Base-by-base conservation (phyloP, 306 rosid genomes). In the Trichosanthes truncata region DNA sequence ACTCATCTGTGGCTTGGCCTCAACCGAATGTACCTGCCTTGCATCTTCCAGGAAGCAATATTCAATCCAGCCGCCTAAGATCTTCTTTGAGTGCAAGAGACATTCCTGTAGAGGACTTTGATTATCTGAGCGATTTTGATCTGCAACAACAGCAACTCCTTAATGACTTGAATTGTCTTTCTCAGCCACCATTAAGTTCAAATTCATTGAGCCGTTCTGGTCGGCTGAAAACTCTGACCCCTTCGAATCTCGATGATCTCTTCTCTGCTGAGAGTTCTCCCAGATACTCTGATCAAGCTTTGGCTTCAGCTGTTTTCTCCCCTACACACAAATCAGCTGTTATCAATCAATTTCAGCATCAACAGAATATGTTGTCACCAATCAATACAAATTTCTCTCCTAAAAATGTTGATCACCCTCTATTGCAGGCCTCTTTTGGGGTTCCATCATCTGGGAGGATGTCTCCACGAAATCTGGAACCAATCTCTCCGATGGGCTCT, bases 251-350 rank as follows among this genome's bases (percentile, higher is more conserved):
- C 15, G 97, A 94, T 51, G 98, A 94, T 80, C 90, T 92, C 41
- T 94, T 94, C 80, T 90, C 97, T 73, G 89, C 98, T 2, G 98
- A 92, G 88, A 86, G 93, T 81, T 92, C 98, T 61, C 98, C 98
- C 53, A 87, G 97, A 43, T 93, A 83, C 85, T 83, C 90, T 23
- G 98, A 93, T 82, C 97, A 86, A 66, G 59, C 92, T 61, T 65
- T 93, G 90, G 80, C 84, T 72, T 87, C 98, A 8, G 83, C 92
- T 46, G 88, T 91, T 63, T 94, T 88, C 81, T 94, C 98, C 43
- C 98, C 98, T 1, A 92, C 94, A 43, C 98, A 89, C 85, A 94
- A 94, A 89, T 91, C 97, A 56, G 93, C 94, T 0, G 81, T 94
- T 79, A 81, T 90, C 79, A 89, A 88, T 84, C 98, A 94, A 74